Evolutionary conservation across 108 stramenopile species (phyloP).

Genomic region (Pseudonitzschia pungens): DNA sequence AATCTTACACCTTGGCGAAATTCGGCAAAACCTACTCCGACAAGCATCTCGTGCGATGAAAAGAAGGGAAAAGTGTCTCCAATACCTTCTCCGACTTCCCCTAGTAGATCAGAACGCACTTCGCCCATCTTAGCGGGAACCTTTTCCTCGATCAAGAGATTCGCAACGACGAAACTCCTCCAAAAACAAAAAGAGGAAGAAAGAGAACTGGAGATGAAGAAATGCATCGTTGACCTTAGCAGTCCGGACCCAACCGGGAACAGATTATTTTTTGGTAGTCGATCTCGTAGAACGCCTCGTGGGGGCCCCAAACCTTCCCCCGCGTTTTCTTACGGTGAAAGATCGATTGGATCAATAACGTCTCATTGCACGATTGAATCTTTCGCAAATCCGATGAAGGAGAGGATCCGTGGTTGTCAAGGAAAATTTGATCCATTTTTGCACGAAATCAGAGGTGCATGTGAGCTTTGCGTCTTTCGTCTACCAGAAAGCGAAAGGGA

Average conservation of each 20-base stretch:
- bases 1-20: slow-evolving; percentile 4
- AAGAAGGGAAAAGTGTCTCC: not conserved
- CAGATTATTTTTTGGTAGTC: too few relatives aligned
- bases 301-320: not conserved
- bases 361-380: slow-evolving; percentile 24
- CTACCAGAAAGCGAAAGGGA: slow-evolving; percentile 36
- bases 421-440: slow-evolving; percentile 28
- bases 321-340: not conserved
- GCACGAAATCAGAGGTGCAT: slow-evolving; percentile 23
- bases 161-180: not conserved
- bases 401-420: slow-evolving; percentile 21
- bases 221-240: not conserved
- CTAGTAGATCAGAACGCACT: not conserved
- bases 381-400: slow-evolving; percentile 13
- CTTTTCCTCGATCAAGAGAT: not conserved
- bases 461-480: slow-evolving; percentile 46
- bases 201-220: slow-evolving; percentile 6
- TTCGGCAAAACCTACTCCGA: not conserved
- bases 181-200: slow-evolving; percentile 9
- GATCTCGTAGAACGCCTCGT: not conserved
- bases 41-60: not conserved
- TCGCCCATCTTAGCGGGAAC: not conserved
- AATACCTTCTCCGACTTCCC: not conserved
- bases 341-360: slow-evolving; percentile 11
- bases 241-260: not conserved